Base-by-base conservation (phyloP, 441 rosid genomes). In the Populus hybrid region DNA sequence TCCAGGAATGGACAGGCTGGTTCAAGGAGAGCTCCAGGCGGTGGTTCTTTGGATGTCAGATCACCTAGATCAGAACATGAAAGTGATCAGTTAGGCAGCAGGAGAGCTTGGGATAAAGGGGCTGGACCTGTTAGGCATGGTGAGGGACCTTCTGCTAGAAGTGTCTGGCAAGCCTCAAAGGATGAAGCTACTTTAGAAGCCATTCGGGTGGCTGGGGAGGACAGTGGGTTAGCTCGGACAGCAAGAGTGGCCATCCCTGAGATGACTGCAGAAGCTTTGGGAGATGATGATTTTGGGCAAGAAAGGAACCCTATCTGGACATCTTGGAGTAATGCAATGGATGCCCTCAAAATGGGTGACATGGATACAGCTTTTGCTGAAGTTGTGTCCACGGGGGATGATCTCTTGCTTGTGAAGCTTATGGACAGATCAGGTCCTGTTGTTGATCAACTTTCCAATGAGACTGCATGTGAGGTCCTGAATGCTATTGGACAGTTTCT, bases 131-230 rank as follows among this genome's bases (percentile, higher is more conserved):
- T 88, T 69, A 89, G 99, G 81, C 88, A 91, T 34, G 98, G 98
- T 30, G 99, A 97, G 84, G 99, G 99, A 71, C 98, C 98, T 82
- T 97, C 99, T 42, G 99, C 98, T 68, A 90, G 99, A 89, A 91
- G 98, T 84, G 98, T 93, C 74, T 97, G 99, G 98, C 99, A 92
- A 86, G 98, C 99, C 75, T 97, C 98, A 76, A 94, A 93, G 82
- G 99, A 97, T 67, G 98, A 97, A 89, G 99, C 99, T 74, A 97
- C 99, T 34, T 87, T 97, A 82, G 97, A 97, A 89, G 98, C 99
- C 69, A 97, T 97, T 78, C 89, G 98, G 72, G 97, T 91, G 71
- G 98, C 97, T 11, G 98, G 98, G 26, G 98, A 93, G 80, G 99
- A 94, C 73, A 82, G 84, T 26, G 92, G 89, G 76, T 83, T 87